These are phyloP conservation scores for Chalciporus piperatus DNA, from an alignment of 768 basidiomycete species.

Conservation along the genomic window DNA sequence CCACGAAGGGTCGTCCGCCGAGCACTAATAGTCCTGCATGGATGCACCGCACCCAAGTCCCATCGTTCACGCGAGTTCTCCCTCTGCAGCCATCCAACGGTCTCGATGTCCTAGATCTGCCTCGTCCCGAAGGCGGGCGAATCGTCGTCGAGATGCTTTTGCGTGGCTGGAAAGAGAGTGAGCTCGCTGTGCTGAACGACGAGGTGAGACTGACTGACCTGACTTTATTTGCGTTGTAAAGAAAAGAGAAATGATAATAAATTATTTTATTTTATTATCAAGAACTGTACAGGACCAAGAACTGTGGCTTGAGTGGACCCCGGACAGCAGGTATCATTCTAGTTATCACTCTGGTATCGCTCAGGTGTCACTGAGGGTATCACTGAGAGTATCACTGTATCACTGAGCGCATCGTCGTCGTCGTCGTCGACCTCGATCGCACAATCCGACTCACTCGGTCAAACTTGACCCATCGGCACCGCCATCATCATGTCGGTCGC, in stretches of 20 bases:
- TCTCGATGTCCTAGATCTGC: constrained; percentile 85
- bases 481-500: constrained; percentile 76
- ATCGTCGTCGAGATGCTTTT: constrained; percentile 91
- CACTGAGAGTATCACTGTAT: no score
- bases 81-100: constrained; percentile 83
- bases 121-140: constrained; percentile 68
- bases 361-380: no score
- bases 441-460: background rate
- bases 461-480: background rate
- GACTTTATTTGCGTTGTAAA: constrained; percentile 56
- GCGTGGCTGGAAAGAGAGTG: constrained; percentile 44
- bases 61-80: constrained; percentile 49
- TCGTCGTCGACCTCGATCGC: background rate
- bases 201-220: constrained; percentile 39
- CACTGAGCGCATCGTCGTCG: background rate
- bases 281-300: constrained; percentile 37
- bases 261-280: constrained; percentile 20
- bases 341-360: no score
- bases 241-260: background rate
- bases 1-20: constrained; percentile 61
- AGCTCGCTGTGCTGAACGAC: background rate
- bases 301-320: constrained; percentile 47
- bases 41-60: constrained; percentile 86
- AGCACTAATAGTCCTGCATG: constrained; percentile 34
- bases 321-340: constrained; percentile 22